Evolutionary conservation across 305 asterid species (phyloP).

Genomic region (Coffea humblotiana): DNA sequence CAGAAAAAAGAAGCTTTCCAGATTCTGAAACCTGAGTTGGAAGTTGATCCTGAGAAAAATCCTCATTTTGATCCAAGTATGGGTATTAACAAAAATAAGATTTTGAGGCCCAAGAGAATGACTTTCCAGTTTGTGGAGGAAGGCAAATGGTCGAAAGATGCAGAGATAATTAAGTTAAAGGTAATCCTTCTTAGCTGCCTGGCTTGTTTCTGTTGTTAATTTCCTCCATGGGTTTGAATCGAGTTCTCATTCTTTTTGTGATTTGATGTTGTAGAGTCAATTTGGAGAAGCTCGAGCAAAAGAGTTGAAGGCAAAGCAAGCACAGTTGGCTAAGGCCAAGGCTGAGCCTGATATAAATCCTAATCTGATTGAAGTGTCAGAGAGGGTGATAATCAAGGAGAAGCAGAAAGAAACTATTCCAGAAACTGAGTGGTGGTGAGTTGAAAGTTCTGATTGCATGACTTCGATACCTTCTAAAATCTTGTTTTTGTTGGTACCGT

Average conservation of each 20-base stretch:
- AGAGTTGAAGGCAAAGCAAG: slow-evolving; percentile 89
- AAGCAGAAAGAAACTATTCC: slow-evolving; percentile 84
- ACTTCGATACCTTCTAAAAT: background rate
- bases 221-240: background rate
- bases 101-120: slow-evolving; percentile 86
- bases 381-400: slow-evolving; percentile 74
- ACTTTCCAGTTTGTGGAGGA: slow-evolving; percentile 92
- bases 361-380: slow-evolving; percentile 84
- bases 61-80: slow-evolving; percentile 81
- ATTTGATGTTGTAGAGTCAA: slow-evolving; percentile 52
- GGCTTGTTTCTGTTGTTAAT: background rate
- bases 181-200: slow-evolving; percentile 29
- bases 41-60: slow-evolving; percentile 78
- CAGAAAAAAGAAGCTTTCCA: slow-evolving; percentile 92
- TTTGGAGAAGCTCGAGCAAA: slow-evolving; percentile 95
- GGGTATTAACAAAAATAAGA: slow-evolving; percentile 81
- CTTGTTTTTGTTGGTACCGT: background rate
- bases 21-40: slow-evolving; percentile 93
- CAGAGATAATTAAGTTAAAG: slow-evolving; percentile 76
- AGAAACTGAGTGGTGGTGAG: slow-evolving; percentile 99
- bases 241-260: background rate
- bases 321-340: slow-evolving; percentile 89
- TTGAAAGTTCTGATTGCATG: slow-evolving; percentile 12
- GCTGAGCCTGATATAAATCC: slow-evolving; percentile 93
- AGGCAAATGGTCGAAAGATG: slow-evolving; percentile 96